phyloP scores from a whole-genome alignment of 768 basidiomycete genomes.

The Tricholoma matsutake region DNA sequence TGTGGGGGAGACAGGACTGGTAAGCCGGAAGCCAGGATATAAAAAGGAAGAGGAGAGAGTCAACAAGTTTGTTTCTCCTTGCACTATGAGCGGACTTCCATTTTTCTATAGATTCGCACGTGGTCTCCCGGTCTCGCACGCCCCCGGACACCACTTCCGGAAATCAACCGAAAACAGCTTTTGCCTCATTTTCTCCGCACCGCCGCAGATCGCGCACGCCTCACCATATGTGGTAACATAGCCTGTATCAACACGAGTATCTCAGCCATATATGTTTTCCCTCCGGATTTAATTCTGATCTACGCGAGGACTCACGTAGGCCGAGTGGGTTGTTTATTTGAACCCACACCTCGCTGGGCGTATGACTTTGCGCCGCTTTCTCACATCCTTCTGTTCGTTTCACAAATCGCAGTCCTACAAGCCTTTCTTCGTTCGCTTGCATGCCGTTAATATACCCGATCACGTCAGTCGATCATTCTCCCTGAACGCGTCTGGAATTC shows the following conservation, averaged over 20 bases:
- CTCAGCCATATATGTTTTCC: not conserved
- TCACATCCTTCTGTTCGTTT: not conserved
- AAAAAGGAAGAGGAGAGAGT: conserved; percentile 9
- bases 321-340: no score
- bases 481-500: not conserved
- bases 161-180: not conserved
- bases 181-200: conserved; percentile 1
- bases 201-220: not conserved
- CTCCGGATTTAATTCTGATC: not conserved
- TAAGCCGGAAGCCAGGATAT: conserved; percentile 16
- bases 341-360: not conserved
- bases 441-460: no score
- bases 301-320: no score
- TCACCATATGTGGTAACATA: no score
- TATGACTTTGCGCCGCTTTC: not conserved
- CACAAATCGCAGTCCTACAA: not conserved
- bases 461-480: not conserved
- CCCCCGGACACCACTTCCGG: not conserved
- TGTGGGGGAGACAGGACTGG: conserved; percentile 16
- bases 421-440: not conserved
- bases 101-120: conserved; percentile 3
- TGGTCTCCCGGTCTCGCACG: not conserved
- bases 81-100: conserved; percentile 5
- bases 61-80: not conserved
- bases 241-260: not conserved